Base-by-base conservation (phyloP, 75 land plant genomes). In the Pinus albicaulis region DNA sequence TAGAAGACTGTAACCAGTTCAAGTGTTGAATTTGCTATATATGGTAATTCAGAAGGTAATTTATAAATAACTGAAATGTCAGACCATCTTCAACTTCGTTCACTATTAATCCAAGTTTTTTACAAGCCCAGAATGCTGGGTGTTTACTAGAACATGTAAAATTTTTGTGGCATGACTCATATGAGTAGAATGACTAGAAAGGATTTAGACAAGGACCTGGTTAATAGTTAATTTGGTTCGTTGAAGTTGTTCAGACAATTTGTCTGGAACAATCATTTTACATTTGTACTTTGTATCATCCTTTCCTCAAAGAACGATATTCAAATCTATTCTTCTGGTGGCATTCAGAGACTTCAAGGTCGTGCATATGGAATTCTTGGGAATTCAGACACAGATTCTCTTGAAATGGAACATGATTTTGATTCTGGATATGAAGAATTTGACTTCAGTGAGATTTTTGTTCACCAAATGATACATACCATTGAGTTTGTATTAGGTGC, bases 401-500 rank as follows among this genome's bases (percentile, higher is more conserved):
- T 80, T 20, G 99, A 96, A 61, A 52, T 76, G 77, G 96, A 93
- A 68, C 82, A 73, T 80, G 97, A 88, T 31, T 72, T 55, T n/a
- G 97, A 96, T 76, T 85, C 88, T 69, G 94, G 82, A 80, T 91
- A 88, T 59, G 99, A 96, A 28, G 99, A 96, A 26, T 96, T 96
- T 71, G 88, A 96, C 69, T 96, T 96, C 70, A 89, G 98, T 76
- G 99, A 96, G 80, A 88, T 94, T 6, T 92, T 94, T 84, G 99
- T 94, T 48, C 99, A 96, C 76, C 98, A 96, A 76, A 94, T 94
- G 99, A 96, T 96, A 70, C 97, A 96, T 78, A 89, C 99, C 22
- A 96, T 96, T 63, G 99, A 96, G 76, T 96, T 96, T 80, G 93
- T 96, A 12, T 62, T 96, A 44, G 98, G 99, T 76, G 91, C 99